phyloP scores from a whole-genome alignment of 1,139 yeast genomes.

The Saccharomyces hybrid region DNA sequence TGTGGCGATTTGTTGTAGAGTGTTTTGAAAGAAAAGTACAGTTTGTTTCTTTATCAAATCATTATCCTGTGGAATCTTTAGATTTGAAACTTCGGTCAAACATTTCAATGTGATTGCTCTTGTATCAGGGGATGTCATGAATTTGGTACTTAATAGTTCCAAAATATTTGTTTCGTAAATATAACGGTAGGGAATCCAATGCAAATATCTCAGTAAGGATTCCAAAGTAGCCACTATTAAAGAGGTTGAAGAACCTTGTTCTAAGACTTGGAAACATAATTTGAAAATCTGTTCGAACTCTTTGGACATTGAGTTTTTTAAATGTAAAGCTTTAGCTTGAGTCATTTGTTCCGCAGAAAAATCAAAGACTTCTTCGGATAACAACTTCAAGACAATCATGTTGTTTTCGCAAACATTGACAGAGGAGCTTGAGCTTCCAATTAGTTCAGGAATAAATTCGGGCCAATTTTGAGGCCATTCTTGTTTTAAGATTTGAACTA shows the following conservation, averaged over 20 bases:
- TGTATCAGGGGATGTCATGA: conserved; percentile 70
- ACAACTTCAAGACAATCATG: conserved; percentile 81
- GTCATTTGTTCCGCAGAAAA: conserved; percentile 93
- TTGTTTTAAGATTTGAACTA: conserved; percentile 89
- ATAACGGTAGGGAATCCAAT: conserved; percentile 90
- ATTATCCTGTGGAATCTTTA: conserved; percentile 57
- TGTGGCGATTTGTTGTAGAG: conserved; percentile 62
- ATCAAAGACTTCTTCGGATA: conserved; percentile 95
- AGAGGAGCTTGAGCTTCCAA: conserved; percentile 74
- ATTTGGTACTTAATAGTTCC: conserved; percentile 63
- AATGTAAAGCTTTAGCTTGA: conserved; percentile 80
- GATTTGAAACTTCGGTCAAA: conserved; percentile 78
- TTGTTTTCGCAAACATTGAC: conserved; percentile 95
- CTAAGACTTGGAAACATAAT: conserved; percentile 86
- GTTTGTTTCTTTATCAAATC: conserved; percentile 42
- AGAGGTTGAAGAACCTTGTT: conserved; percentile 76
- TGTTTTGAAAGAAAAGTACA: conserved; percentile 59
- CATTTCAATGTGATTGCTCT: conserved; percentile 84
- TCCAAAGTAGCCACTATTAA: conserved; percentile 79
- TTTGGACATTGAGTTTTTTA: conserved; percentile 76
- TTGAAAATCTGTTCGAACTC: conserved; percentile 92
- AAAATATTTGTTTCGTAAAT: conserved; percentile 82
- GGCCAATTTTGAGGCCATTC: conserved; percentile 99
- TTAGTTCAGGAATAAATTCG: conserved; percentile 87
- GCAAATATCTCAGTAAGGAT: conserved; percentile 75